Evolutionary conservation across 169 alveolate genomes (phyloP).

Genomic region (Miamiensis avidus): DNA sequence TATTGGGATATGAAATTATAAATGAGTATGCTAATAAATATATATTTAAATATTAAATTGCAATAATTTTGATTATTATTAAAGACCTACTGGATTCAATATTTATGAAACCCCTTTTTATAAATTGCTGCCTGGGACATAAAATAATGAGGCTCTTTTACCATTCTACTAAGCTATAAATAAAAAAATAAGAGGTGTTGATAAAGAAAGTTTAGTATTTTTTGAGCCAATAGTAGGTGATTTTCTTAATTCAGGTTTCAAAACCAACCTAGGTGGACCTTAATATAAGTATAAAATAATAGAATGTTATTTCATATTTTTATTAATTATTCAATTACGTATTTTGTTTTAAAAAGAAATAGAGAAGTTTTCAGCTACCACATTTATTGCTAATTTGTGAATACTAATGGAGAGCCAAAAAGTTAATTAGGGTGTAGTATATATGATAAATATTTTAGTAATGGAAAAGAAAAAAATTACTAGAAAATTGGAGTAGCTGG

Average conservation of each 20-base stretch:
- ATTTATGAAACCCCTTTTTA: background rate
- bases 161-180: constrained; percentile 67
- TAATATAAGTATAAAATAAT: background rate
- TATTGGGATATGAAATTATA: constrained; percentile 84
- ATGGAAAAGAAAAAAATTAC: constrained; percentile 57
- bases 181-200: constrained; percentile 51
- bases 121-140: constrained; percentile 58
- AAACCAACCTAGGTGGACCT: constrained; percentile 61
- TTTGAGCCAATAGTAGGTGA: constrained; percentile 66
- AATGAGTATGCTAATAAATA: no score
- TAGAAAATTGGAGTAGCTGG: constrained; percentile 58
- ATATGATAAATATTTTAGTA: constrained; percentile 58
- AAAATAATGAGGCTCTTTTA: constrained; percentile 49
- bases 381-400: constrained; percentile 61
- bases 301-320: no score
- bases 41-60: no score
- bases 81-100: no score
- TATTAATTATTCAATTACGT: no score
- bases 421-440: constrained; percentile 47
- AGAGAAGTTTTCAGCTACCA: constrained; percentile 65
- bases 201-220: constrained; percentile 56
- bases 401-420: constrained; percentile 52
- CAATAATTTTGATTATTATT: no score
- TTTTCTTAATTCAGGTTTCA: constrained; percentile 52
- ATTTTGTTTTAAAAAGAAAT: constrained; percentile 16